phyloP scores from a whole-genome alignment of 1,284 basidiomycete genomes.

The Moniliella sp. region DNA sequence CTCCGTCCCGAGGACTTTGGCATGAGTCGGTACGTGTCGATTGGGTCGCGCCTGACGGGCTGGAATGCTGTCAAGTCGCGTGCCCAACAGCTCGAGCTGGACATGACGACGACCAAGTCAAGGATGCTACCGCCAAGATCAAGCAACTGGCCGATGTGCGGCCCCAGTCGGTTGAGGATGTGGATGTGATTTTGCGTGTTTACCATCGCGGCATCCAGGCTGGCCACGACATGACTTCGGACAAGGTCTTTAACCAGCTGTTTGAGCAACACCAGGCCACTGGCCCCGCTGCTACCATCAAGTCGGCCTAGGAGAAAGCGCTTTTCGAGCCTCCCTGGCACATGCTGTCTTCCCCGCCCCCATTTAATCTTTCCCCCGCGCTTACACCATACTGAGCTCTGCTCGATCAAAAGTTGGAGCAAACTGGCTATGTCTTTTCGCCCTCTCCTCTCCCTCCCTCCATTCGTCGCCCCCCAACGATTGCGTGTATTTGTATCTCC shows the following conservation, averaged over 20 bases:
- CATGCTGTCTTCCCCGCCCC: too few relatives aligned
- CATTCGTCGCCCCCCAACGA: too few relatives aligned
- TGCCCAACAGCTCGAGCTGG: conserved; percentile 80
- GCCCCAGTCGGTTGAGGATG: conserved; percentile 96
- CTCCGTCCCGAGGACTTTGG: conserved; percentile 63
- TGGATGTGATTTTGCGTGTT: conserved; percentile 81
- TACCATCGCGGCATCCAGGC: conserved; percentile 19
- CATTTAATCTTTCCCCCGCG: too few relatives aligned
- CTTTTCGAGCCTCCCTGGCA: too few relatives aligned
- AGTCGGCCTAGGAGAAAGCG: too few relatives aligned
- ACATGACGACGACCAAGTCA: conserved; percentile 59
- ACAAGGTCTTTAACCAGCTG: conserved; percentile 5
- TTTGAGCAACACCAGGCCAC: conserved; percentile 6
- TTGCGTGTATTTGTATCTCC: too few relatives aligned
- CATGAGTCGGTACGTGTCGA: conserved; percentile 87
- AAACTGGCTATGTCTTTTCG: too few relatives aligned
- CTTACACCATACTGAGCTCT: too few relatives aligned
- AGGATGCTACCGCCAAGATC: conserved; percentile 96
- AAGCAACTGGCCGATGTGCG: conserved; percentile 96
- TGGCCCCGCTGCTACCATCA: too few relatives aligned
- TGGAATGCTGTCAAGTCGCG: conserved; percentile 99
- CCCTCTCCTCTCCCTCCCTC: too few relatives aligned
- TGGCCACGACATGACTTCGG: conserved; percentile 6
- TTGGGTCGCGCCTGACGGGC: conserved; percentile 85
- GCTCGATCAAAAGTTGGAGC: too few relatives aligned